These are phyloP conservation scores for Solanum sparsipilum DNA, from an alignment of 257 asterid genomes.

Conservation along the genomic window DNA sequence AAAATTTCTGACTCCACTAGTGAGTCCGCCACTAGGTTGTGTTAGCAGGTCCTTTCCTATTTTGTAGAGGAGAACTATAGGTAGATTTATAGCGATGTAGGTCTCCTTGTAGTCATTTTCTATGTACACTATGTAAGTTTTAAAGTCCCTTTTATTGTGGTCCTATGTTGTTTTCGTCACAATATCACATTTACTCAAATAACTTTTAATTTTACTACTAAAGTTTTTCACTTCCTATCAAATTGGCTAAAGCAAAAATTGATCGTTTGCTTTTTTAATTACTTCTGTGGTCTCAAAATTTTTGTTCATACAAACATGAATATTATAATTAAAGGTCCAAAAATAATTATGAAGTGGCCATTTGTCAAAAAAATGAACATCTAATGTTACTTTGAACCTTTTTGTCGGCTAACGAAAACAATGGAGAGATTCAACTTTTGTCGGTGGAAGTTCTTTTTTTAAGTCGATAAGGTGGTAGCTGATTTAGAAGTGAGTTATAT, in stretches of 20 bases:
- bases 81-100: neutral
- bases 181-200: neutral
- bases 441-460: neutral
- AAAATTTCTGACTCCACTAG: rapidly evolving
- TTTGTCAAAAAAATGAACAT: neutral
- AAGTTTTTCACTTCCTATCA: neutral
- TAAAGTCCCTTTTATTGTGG: neutral
- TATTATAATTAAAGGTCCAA: neutral
- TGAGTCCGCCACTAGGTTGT: neutral
- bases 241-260: neutral
- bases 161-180: neutral
- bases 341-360: neutral
- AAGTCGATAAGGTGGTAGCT: rapidly evolving
- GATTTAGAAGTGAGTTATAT: too few species aligned
- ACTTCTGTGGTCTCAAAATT: neutral
- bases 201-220: neutral
- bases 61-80: neutral
- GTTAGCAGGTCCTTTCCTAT: neutral
- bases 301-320: neutral
- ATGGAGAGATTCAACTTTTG: neutral
- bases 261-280: neutral
- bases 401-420: neutral
- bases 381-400: neutral
- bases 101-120: neutral
- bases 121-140: neutral